A percentile compares a stretch with the other conserved stretches of the same genome.
Conservation (phyloP, 495 filamentous ascomycete species). For the Tuber umbilicatum region DNA sequence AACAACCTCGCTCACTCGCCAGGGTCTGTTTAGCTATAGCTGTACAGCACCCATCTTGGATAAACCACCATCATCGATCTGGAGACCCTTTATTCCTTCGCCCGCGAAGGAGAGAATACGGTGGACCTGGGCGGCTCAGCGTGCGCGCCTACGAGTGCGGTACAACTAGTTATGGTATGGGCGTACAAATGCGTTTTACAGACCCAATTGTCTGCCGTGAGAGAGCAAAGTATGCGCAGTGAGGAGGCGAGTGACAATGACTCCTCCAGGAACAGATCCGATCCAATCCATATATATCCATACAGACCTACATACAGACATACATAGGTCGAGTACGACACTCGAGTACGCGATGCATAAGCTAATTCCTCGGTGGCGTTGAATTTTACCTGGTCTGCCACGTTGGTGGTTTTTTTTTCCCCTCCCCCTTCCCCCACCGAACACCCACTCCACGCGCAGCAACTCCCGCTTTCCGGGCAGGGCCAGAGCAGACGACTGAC, state of each 20-base stretch:
- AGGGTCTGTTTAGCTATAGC: neutral
- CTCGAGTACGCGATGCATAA: neutral
- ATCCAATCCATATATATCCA: neutral
- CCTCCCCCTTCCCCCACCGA: neutral
- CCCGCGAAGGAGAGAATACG: neutral
- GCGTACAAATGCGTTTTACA: neutral
- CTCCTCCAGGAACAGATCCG: neutral
- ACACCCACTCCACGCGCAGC: neutral
- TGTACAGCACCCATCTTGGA: neutral
- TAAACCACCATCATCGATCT: neutral
- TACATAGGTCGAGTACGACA: neutral
- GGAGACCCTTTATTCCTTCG: neutral
- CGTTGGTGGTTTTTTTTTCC: neutral
- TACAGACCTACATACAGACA: neutral
- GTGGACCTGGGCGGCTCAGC: neutral
- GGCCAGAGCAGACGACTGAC: neutral
- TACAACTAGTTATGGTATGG: neutral
- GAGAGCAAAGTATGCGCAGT: neutral
- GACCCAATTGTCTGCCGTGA: neutral
- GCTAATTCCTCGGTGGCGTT: neutral
- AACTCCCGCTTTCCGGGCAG: neutral
- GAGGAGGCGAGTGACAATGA: neutral
- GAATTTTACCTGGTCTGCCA: neutral
- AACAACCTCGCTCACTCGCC: neutral
- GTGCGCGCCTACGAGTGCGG: neutral